A percentile compares a stretch with the other conserved stretches of the same genome.
phyloP scores from a whole-genome alignment of 305 asterid genomes.

The Rubia tinctorum region DNA sequence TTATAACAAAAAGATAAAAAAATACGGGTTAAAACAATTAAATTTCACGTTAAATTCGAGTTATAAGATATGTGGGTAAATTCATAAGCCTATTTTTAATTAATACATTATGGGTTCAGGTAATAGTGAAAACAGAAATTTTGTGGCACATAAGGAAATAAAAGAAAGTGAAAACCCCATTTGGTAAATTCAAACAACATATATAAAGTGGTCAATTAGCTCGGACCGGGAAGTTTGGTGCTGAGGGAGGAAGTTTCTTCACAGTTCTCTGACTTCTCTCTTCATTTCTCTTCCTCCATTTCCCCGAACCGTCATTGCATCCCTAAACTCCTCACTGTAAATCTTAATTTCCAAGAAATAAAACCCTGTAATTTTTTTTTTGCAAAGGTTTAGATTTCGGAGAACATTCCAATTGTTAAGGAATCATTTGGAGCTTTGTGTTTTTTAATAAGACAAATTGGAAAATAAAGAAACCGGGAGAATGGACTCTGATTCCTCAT shows the following conservation, averaged over 20 bases:
- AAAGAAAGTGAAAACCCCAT: not conserved
- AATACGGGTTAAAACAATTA: no score
- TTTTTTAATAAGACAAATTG: no score
- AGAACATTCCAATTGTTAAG: constrained; percentile 2
- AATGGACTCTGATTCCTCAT: constrained; percentile 82
- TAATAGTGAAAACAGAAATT: not conserved
- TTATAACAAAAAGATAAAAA: no score
- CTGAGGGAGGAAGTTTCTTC: constrained; percentile 21
- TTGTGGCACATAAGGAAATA: not conserved
- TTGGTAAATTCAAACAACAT: not conserved
- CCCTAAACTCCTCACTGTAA: constrained; percentile 10
- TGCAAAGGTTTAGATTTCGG: constrained; percentile 5
- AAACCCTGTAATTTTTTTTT: not conserved
- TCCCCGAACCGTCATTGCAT: constrained; percentile 35
- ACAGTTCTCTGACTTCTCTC: constrained; percentile 11
- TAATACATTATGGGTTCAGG: no score
- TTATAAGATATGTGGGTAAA: no score
- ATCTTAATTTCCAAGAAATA: not conserved
- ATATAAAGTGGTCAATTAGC: constrained; percentile 7
- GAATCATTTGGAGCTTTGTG: not conserved
- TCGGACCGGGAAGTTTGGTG: constrained; percentile 26
- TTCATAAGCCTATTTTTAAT: no score
- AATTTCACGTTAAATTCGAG: no score
- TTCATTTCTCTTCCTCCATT: constrained; percentile 24
- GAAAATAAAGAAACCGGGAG: not conserved